These are phyloP conservation scores for Leccinum arenicola DNA, from an alignment of 768 basidiomycete species.

Conservation along the genomic window DNA sequence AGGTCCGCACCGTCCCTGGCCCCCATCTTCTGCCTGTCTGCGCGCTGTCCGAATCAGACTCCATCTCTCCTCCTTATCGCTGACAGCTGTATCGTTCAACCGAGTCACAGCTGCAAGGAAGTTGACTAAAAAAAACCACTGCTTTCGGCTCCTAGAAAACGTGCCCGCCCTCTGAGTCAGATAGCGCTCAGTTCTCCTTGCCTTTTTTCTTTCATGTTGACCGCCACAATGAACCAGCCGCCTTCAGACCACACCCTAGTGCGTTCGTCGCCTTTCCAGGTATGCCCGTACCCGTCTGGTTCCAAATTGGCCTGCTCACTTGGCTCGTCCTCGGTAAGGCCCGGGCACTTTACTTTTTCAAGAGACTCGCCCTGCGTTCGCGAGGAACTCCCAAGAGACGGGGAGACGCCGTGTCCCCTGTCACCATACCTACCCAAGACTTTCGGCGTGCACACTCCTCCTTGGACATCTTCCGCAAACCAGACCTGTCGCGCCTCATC, in stretches of 20 bases:
- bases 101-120: conserved; percentile 12
- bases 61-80: neutral
- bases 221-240: conserved; percentile 27
- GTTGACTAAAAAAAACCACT: conserved; percentile 23
- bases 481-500: conserved; percentile 23
- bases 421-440: conserved; percentile 21
- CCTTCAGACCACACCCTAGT: conserved; percentile 23
- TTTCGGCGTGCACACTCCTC: conserved; percentile 33
- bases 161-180: conserved; percentile 16
- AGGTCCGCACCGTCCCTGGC: conserved; percentile 10
- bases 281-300: conserved; percentile 16
- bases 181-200: conserved; percentile 18
- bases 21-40: neutral
- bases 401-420: conserved; percentile 26
- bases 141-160: conserved; percentile 27
- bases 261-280: conserved; percentile 27
- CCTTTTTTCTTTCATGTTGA: conserved; percentile 11
- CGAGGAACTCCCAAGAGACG: conserved; percentile 31
- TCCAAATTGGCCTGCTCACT: conserved; percentile 14
- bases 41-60: neutral
- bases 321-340: conserved; percentile 11
- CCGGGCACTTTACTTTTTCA: conserved; percentile 40
- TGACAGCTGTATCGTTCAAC: neutral
- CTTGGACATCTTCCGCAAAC: conserved; percentile 31
- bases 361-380: conserved; percentile 34